Evolutionary conservation across 345 rosid species (phyloP), one percentile per base, ranked within the genome.

Genomic region (Sonneratia alba): DNA sequence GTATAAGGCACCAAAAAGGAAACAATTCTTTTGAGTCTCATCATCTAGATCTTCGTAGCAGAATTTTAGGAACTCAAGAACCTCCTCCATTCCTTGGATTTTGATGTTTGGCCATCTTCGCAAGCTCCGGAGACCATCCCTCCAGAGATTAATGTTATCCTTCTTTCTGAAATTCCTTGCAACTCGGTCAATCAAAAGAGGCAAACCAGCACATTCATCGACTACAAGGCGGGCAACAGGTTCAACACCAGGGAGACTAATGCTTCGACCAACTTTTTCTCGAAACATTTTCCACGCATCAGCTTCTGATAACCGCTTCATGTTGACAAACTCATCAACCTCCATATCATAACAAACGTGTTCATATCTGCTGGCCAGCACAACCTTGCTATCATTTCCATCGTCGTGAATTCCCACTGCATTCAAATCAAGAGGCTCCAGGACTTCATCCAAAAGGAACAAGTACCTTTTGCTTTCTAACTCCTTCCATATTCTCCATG

Each of bases 361-460:
- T 18, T 45, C 56, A 34, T 68, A 64, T 45, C 79, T 68, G 34
- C 83, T 77, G 10, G 85, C 73, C 66, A 83, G 43, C 4, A 83
- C 78, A 24, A 83, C 72, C 70, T 83, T 80, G 68, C 78, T 72
- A 32, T 75, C 77, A 36, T 69, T 72, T 6, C 34, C 65, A 36
- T 73, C 62, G 14, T 65, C 68, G 8, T 45, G 72, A 22, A 82
- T 68, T 53, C 81, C 85, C 36, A 77, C 68, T 3, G 49, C 72
- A 40, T 66, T 65, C 61, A 79, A 56, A 37, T 79, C 76, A 27
- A 82, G 45, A 16, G n/a, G 1, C 15, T 59, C 73, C 78, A 61
- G 55, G 49, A 79, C 80, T 27, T 82, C 81, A 72, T 82, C 82
- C 73, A 82, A 36, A 66, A 82, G 77, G 42, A 79, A 75, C 68